These are phyloP conservation scores for Xylariaceae sp. DNA, from an alignment of 2,329 filamentous ascomycete species.

Conservation along the genomic window DNA sequence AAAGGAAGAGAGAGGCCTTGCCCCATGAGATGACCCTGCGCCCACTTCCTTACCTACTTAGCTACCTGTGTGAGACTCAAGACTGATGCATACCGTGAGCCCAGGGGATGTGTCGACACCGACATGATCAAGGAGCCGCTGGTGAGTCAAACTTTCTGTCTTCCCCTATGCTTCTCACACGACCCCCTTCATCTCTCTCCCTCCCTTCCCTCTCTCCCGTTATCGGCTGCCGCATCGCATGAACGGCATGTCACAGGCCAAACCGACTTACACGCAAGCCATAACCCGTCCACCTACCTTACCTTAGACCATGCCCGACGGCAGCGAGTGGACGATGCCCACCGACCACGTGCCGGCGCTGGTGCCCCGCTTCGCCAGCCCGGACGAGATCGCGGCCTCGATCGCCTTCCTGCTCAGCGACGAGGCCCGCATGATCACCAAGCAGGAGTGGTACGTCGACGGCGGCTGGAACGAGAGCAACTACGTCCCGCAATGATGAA, in stretches of 20 bases:
- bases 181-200: no score
- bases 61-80: no score
- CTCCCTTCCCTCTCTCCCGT: no score
- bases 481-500: neutral
- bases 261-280: neutral
- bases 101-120: neutral
- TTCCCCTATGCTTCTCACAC: neutral
- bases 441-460: slow-evolving; percentile 17
- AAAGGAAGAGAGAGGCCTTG: no score
- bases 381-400: slow-evolving; percentile 20
- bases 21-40: no score
- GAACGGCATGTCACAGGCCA: no score
- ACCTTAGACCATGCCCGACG: neutral
- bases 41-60: no score
- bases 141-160: neutral
- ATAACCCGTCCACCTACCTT: neutral
- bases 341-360: neutral
- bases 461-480: slow-evolving; percentile 13
- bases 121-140: neutral
- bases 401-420: slow-evolving; percentile 24
- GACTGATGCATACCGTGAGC: neutral
- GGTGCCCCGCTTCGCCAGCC: slow-evolving; percentile 16
- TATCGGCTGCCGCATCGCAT: no score
- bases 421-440: slow-evolving; percentile 22
- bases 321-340: neutral